Base-by-base conservation (phyloP, 345 rosid species). In the Alliaria petiolata region DNA sequence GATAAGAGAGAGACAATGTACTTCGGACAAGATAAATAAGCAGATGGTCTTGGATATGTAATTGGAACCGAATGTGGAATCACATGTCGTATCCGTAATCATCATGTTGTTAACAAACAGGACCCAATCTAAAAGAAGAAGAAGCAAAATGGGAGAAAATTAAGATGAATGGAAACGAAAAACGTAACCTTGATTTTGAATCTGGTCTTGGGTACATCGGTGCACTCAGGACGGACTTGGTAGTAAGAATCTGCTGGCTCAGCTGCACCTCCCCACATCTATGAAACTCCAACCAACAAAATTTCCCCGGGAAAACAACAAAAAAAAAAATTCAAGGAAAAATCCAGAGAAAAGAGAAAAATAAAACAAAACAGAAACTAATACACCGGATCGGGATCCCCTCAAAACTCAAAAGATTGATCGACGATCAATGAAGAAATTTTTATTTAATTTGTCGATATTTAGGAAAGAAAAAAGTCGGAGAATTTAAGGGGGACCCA, bases 231-330 rank as follows among this genome's bases (percentile, higher is more conserved):
- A 63, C 97, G 87, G 79, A 89, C 90, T 84, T 85, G 75, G 63
- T 95, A 95, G 74, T 83, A 95, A 69, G 92, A 88, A 84, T 91
- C 99, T 38, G 87, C 86, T 19, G 91, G 85, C 56, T 85, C 85
- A 17, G 85, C 85, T 7, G 74, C 63, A 39, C 60, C 79, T 57
- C 87, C 70, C 95, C 96, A 85, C 96, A 95, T 95, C 81, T 80
- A 55, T 68, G 35, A 16, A 10, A 52, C 5, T 22, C 53, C 49
- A 13, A 57, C 25, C 30, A 42, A 42, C 68, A 42, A 34, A 60
- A 25, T 8, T 60, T 33, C 59, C 45, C 62, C 72, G 56, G 56
- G 54, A 11, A 66, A 65, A 13, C 28, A 7, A 0, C 34, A 9
- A 40, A 19, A 12, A 0, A 15, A 35, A 13, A n/a, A n/a, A n/a